These are phyloP conservation scores for Hypoxylon sp. DNA, from an alignment of 2,329 filamentous ascomycete species.

Conservation along the genomic window DNA sequence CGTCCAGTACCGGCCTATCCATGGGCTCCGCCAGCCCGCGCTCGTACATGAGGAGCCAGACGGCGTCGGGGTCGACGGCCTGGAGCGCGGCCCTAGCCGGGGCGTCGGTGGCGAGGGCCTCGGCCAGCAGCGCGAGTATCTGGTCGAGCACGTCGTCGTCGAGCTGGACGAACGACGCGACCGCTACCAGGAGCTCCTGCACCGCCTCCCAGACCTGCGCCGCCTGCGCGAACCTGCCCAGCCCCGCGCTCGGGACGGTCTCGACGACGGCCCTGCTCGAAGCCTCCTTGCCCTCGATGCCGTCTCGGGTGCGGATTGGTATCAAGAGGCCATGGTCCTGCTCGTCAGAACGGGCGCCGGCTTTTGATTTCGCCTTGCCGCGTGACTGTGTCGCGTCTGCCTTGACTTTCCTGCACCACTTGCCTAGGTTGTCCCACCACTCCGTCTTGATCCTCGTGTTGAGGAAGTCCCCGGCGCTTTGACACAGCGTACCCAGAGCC, in stretches of 20 bases:
- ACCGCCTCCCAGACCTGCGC: conserved; percentile 71
- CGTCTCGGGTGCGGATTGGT: conserved; percentile 39
- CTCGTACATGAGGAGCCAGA: conserved; percentile 72
- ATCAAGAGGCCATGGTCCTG: conserved; percentile 37
- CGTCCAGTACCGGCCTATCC: conserved; percentile 53
- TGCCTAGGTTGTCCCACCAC: conserved; percentile 66
- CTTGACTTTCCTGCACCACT: conserved; percentile 57
- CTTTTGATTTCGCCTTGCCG: conserved; percentile 16
- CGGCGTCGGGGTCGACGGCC: conserved; percentile 73
- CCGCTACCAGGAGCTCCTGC: conserved; percentile 63
- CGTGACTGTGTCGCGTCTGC: conserved; percentile 46
- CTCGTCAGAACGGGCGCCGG: conserved; percentile 3
- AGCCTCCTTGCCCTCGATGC: conserved; percentile 34
- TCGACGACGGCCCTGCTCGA: conserved; percentile 20
- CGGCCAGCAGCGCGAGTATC: conserved; percentile 68
- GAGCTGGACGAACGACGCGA: conserved; percentile 70
- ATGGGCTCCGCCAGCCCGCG: conserved; percentile 50
- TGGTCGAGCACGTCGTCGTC: conserved; percentile 76
- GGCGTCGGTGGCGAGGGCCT: conserved; percentile 53
- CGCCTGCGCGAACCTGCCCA: conserved; percentile 68
- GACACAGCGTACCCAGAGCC: conserved; percentile 73
- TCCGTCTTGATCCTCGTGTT: conserved; percentile 75
- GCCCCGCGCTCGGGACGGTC: conserved; percentile 44
- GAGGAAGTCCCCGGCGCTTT: conserved; percentile 81
- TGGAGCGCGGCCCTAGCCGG: conserved; percentile 67